These are phyloP conservation scores for Solanum peruvianum DNA, from an alignment of 257 asterid genomes.

Conservation along the genomic window DNA sequence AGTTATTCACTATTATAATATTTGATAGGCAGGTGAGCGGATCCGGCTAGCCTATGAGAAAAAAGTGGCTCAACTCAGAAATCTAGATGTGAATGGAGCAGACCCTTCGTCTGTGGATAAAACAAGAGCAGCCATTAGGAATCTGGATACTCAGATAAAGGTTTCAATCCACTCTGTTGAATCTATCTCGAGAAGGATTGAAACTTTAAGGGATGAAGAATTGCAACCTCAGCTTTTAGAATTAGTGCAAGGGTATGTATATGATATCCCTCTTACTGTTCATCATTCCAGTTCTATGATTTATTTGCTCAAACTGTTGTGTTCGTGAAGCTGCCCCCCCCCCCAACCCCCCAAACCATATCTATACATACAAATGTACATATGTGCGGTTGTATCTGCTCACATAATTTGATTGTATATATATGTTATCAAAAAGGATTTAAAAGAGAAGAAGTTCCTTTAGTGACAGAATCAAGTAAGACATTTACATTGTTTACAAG, in stretches of 20 bases:
- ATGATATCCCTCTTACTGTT: background rate
- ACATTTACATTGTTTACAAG: background rate
- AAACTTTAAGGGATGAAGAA: conserved; percentile 77
- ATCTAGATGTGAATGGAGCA: conserved; percentile 66
- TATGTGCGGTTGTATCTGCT: background rate
- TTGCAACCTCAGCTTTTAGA: conserved; percentile 80
- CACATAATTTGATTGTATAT: background rate
- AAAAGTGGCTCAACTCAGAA: conserved; percentile 65
- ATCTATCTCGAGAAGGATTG: conserved; percentile 84
- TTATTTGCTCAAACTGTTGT: background rate
- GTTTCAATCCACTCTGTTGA: conserved; percentile 90
- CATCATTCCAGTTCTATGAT: background rate
- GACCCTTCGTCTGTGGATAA: conserved; percentile 54
- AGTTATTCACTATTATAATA: background rate
- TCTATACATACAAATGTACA: background rate
- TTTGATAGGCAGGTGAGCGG: conserved; percentile 69
- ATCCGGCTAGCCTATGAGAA: conserved; percentile 71
- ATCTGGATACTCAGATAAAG: conserved; percentile 71
- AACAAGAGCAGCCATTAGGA: conserved; percentile 62
- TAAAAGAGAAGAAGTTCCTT: background rate
- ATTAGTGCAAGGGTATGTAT: conserved; percentile 67
- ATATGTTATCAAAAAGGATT: background rate
- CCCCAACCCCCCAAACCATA: background rate
- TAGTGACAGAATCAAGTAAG: background rate
- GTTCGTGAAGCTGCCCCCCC: background rate